Percentiles rank a stretch among this genome's conserved stretches.
Evolutionary conservation across 2,329 filamentous ascomycete genomes (phyloP).

Genomic region (Aspergillus sp.): DNA sequence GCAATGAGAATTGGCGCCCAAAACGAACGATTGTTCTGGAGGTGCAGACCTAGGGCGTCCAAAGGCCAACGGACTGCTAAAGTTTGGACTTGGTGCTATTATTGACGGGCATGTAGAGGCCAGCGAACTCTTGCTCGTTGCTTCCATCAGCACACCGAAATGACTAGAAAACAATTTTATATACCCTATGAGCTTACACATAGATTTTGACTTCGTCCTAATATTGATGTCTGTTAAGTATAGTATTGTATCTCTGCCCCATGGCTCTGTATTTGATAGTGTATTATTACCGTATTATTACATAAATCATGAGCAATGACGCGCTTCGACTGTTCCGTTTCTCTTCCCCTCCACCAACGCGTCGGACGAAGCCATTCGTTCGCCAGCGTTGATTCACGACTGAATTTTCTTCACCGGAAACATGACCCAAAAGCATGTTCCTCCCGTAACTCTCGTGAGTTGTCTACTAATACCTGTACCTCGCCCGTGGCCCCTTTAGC

Average conservation of each 20-base stretch:
- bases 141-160: neutral
- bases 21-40: neutral
- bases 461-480: neutral
- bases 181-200: neutral
- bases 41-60: too few species aligned
- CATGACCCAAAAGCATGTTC: slow-evolving; percentile 28
- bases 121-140: neutral
- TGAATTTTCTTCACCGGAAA: neutral
- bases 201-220: too few species aligned
- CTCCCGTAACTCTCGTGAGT: slow-evolving; percentile 37
- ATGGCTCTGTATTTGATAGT: neutral
- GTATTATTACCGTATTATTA: slow-evolving; percentile 4
- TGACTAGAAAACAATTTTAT: neutral
- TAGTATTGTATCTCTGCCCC: neutral
- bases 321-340: neutral
- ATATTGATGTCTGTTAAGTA: neutral
- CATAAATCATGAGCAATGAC: neutral
- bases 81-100: neutral
- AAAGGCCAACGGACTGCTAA: too few species aligned
- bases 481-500: too few species aligned
- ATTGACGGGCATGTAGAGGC: neutral
- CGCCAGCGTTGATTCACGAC: neutral
- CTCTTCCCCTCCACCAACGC: neutral
- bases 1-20: neutral
- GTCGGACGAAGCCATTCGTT: neutral